phyloP scores from a whole-genome alignment of 257 asterid genomes.

The Hygrophila difformis region DNA sequence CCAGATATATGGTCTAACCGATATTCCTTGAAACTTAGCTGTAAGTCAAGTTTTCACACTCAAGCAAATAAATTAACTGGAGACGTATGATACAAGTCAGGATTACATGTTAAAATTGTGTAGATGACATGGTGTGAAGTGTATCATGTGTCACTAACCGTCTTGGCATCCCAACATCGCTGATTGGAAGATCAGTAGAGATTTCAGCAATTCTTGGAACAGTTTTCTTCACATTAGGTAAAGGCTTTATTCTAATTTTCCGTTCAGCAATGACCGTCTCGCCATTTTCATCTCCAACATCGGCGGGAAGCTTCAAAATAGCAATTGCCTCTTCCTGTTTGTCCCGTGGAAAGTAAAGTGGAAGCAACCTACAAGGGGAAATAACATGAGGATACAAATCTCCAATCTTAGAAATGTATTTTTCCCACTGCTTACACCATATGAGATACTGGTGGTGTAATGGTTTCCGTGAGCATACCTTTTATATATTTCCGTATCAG shows the following conservation, averaged over 20 bases:
- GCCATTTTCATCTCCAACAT: slow-evolving; percentile 78
- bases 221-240: slow-evolving; percentile 40
- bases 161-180: slow-evolving; percentile 42
- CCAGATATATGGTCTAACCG: no score
- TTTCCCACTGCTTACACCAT: neutral
- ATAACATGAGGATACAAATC: neutral
- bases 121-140: neutral
- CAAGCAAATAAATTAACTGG: no score
- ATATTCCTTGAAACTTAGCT: no score
- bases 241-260: slow-evolving; percentile 53
- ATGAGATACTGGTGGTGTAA: neutral
- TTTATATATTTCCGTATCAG: no score
- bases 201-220: slow-evolving; percentile 27
- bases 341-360: slow-evolving; percentile 62
- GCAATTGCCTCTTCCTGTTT: slow-evolving; percentile 53
- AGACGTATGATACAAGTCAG: no score
- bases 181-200: slow-evolving; percentile 38
- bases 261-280: slow-evolving; percentile 58
- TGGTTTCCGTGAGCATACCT: slow-evolving; percentile 15
- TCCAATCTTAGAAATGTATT: neutral
- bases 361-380: slow-evolving; percentile 39
- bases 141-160: slow-evolving; percentile 27
- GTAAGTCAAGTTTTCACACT: no score
- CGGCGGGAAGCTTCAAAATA: slow-evolving; percentile 53
- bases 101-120: no score